These are phyloP conservation scores for Globisporangium emineosum DNA, from an alignment of 352 stramenopile species.

Conservation along the genomic window DNA sequence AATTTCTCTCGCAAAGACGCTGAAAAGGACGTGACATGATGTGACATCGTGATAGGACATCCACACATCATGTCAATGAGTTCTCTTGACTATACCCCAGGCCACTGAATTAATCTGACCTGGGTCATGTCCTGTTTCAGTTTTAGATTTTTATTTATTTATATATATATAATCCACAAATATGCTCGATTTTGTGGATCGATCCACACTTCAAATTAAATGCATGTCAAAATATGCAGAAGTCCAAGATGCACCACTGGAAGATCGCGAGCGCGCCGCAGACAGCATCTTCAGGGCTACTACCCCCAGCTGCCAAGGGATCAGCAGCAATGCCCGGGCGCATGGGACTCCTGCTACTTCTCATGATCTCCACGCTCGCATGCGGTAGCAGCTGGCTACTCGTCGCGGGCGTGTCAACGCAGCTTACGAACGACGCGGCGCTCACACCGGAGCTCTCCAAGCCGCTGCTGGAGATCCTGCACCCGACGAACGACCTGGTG, in stretches of 20 bases:
- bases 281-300: background rate
- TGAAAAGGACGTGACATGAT: too few species aligned
- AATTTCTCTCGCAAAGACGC: too few species aligned
- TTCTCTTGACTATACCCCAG: too few species aligned
- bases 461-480: conserved; percentile 54
- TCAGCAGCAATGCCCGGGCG: background rate
- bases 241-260: background rate
- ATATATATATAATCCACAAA: too few species aligned
- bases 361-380: background rate
- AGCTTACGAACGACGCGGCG: conserved; percentile 29
- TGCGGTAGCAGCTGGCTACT: background rate
- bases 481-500: conserved; percentile 48
- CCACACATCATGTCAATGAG: too few species aligned
- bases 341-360: background rate
- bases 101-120: too few species aligned
- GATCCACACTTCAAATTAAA: too few species aligned
- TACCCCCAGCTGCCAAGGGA: background rate
- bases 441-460: conserved; percentile 24
- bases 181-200: too few species aligned
- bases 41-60: too few species aligned
- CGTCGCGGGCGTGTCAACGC: conserved; percentile 14
- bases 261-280: background rate
- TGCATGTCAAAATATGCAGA: background rate
- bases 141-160: too few species aligned
- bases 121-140: too few species aligned